Evolutionary conservation across 805 yeast species (phyloP).

Genomic region (Metschnikowia dekortorum): DNA sequence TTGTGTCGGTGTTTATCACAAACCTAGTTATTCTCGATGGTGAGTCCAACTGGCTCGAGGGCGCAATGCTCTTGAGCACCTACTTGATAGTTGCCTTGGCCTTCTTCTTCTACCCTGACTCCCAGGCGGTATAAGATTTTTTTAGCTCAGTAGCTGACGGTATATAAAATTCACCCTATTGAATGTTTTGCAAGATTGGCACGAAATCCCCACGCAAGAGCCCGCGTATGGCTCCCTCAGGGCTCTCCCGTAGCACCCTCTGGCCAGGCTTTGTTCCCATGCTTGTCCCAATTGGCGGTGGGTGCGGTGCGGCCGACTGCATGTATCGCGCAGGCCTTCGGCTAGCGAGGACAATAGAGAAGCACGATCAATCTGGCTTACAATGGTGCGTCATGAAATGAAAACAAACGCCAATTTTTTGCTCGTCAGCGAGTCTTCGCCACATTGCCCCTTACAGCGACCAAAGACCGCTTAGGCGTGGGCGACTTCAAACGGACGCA

Average conservation of each 20-base stretch:
- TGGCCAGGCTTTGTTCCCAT: not conserved
- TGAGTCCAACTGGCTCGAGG: conserved; percentile 95
- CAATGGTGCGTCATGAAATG: not conserved
- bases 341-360: not conserved
- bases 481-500: too few species aligned
- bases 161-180: not conserved
- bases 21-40: conserved; percentile 90
- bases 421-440: too few species aligned
- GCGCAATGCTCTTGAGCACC: conserved; percentile 84
- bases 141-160: not conserved
- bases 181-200: not conserved
- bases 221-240: not conserved
- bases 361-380: not conserved
- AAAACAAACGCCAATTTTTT: not conserved
- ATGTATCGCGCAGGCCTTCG: not conserved
- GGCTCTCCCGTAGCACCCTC: not conserved
- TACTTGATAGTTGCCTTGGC: conserved; percentile 85
- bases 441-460: too few species aligned
- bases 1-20: conserved; percentile 82
- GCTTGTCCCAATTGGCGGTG: not conserved
- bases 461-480: too few species aligned
- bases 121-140: conserved; percentile 9
- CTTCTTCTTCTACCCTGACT: conserved; percentile 82
- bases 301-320: not conserved
- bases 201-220: not conserved